These are phyloP conservation scores for Sarocladium strictum DNA, from an alignment of 2,329 filamentous ascomycete genomes.

Conservation along the genomic window DNA sequence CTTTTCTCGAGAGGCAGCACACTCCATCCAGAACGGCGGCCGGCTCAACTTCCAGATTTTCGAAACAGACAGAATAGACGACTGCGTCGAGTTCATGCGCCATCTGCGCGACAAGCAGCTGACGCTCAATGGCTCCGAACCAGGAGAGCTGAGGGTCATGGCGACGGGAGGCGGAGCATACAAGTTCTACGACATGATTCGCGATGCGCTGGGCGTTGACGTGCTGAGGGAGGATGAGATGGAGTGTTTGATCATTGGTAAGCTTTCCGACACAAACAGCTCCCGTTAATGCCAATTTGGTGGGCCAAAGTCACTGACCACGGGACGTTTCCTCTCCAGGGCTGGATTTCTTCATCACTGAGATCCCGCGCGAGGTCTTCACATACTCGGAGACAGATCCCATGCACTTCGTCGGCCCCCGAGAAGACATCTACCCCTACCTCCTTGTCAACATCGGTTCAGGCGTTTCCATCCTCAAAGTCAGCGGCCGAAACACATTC, in stretches of 20 bases:
- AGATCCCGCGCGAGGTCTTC: conserved; percentile 95
- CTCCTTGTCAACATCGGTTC: conserved; percentile 97
- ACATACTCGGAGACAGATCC: conserved; percentile 88
- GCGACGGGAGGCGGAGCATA: conserved; percentile 93
- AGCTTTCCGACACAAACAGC: too few species aligned
- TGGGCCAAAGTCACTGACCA: too few species aligned
- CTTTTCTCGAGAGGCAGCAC: conserved; percentile 80
- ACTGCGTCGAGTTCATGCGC: conserved; percentile 88
- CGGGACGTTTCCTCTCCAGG: too few species aligned
- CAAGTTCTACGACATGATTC: conserved; percentile 93
- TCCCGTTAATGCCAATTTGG: too few species aligned
- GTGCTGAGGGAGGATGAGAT: conserved; percentile 95
- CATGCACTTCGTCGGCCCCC: conserved; percentile 78
- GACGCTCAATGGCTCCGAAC: conserved; percentile 64
- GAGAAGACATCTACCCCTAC: conserved; percentile 84
- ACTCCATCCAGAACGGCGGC: conserved; percentile 74
- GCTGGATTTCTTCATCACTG: conserved; percentile 97
- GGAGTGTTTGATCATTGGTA: conserved; percentile 94
- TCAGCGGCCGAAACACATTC: conserved; percentile 80
- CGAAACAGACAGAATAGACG: conserved; percentile 90
- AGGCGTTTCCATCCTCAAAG: conserved; percentile 95
- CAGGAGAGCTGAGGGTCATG: conserved; percentile 79
- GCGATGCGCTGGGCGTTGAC: conserved; percentile 75
- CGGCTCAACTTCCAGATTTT: conserved; percentile 93
- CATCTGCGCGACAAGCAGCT: conserved; percentile 78